Evolutionary conservation across 495 filamentous ascomycete species (phyloP).

Genomic region (Darksidea phi): DNA sequence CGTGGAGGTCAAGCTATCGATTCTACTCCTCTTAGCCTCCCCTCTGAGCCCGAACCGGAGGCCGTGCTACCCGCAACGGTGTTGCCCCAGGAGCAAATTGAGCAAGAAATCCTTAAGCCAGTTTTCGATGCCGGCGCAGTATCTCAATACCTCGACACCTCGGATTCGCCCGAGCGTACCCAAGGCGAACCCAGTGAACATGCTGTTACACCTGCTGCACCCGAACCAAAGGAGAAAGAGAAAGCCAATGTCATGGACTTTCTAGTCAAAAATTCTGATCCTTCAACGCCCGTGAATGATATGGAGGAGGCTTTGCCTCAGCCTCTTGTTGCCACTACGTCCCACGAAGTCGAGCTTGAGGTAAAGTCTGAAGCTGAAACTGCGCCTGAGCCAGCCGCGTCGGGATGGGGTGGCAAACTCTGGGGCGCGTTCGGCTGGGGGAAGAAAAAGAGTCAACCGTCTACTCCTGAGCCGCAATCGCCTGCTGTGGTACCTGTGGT

Average conservation of each 20-base stretch:
- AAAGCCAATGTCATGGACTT: not conserved
- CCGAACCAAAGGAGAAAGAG: not conserved
- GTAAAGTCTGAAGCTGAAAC: not conserved
- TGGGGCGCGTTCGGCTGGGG: constrained; percentile 31
- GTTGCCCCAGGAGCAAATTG: constrained; percentile 3
- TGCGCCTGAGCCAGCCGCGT: not conserved
- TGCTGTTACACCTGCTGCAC: not conserved
- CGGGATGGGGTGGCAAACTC: constrained; percentile 4
- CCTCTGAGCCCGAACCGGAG: constrained; percentile 10
- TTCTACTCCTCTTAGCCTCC: not conserved
- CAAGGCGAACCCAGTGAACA: not conserved
- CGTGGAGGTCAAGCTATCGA: not conserved
- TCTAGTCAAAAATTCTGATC: not conserved
- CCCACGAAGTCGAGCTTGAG: not conserved
- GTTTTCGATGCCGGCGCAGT: constrained; percentile 1
- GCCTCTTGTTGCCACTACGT: not conserved
- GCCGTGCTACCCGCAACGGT: not conserved
- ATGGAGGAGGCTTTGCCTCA: not conserved
- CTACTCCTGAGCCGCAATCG: constrained; percentile 8
- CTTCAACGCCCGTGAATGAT: not conserved
- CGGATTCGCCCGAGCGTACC: not conserved
- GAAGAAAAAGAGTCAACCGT: constrained; percentile 16
- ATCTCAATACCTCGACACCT: not conserved
- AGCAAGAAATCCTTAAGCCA: constrained; percentile 12
- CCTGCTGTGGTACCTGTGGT: not conserved